These are phyloP conservation scores for Rubia peregrina DNA, from an alignment of 305 asterid genomes.

Conservation along the genomic window DNA sequence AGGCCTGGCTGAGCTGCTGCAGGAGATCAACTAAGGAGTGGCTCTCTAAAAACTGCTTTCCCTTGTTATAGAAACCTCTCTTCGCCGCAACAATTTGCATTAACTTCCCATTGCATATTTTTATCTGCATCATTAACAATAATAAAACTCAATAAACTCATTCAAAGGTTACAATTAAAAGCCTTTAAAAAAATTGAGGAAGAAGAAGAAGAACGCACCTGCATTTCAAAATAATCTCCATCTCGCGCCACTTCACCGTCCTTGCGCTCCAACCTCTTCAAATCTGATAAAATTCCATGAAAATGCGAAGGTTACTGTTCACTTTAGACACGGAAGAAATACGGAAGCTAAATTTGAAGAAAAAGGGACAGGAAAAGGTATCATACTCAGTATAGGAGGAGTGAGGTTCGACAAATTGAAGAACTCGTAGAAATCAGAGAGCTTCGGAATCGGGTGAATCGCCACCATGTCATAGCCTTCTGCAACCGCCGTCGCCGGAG, in stretches of 20 bases:
- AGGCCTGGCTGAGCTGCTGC: slow-evolving; percentile 98
- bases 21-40: slow-evolving; percentile 97
- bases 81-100: slow-evolving; percentile 75
- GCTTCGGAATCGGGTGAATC: slow-evolving; percentile 94
- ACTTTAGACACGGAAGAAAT: neutral
- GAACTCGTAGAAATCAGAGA: slow-evolving; percentile 96
- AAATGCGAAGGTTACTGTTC: neutral
- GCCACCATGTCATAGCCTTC: slow-evolving; percentile 89
- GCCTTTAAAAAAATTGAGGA: neutral
- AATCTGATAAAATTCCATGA: slow-evolving; percentile 31
- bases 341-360: neutral
- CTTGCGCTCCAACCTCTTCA: slow-evolving; percentile 51
- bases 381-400: slow-evolving; percentile 79
- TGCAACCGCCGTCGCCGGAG: slow-evolving; percentile 41
- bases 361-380: neutral
- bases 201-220: slow-evolving; percentile 34
- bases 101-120: slow-evolving; percentile 92
- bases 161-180: neutral
- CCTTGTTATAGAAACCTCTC: slow-evolving; percentile 80
- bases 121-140: slow-evolving; percentile 56
- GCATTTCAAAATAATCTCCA: slow-evolving; percentile 82
- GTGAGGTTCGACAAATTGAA: slow-evolving; percentile 80
- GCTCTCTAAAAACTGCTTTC: slow-evolving; percentile 68
- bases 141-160: slow-evolving; percentile 11
- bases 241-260: slow-evolving; percentile 51